Evolutionary conservation across 345 rosid genomes (phyloP).

Genomic region (Passiflora organensis): DNA sequence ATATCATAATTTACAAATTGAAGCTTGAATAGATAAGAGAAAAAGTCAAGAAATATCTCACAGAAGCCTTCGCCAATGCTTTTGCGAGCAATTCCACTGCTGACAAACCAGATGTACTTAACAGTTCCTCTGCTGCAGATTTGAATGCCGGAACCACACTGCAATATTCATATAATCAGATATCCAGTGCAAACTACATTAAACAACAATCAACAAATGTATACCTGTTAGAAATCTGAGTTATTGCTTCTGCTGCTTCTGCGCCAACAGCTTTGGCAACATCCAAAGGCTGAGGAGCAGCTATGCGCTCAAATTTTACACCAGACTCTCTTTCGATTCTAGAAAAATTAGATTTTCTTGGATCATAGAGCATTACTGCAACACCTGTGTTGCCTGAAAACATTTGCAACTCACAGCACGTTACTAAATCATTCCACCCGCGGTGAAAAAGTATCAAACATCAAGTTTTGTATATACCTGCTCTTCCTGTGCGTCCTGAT

Average conservation of each 20-base stretch:
- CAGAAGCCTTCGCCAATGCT: conserved; percentile 91
- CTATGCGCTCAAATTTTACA: conserved; percentile 74
- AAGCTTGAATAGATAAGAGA: not conserved
- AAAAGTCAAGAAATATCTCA: conserved; percentile 31
- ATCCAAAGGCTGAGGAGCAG: conserved; percentile 80
- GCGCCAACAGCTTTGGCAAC: conserved; percentile 77
- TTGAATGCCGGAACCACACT: conserved; percentile 89
- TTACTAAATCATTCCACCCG: conserved; percentile 7
- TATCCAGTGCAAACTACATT: not conserved
- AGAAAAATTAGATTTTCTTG: conserved; percentile 65
- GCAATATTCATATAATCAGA: conserved; percentile 18
- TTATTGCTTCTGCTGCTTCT: conserved; percentile 69
- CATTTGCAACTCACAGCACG: conserved; percentile 8
- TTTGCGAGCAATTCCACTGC: conserved; percentile 81
- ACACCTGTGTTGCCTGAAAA: conserved; percentile 79
- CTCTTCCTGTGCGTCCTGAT: conserved; percentile 99
- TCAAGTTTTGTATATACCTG: conserved; percentile 39
- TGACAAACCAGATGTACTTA: conserved; percentile 67
- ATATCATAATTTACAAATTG: too few relatives aligned
- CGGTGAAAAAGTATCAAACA: not conserved
- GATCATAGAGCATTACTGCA: conserved; percentile 92
- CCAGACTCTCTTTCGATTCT: conserved; percentile 84
- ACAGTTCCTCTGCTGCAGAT: conserved; percentile 68
- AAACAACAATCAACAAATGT: not conserved
- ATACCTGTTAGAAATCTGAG: conserved; percentile 86